phyloP scores from a whole-genome alignment of 1,284 basidiomycete species.

The Tausonia pullulans region DNA sequence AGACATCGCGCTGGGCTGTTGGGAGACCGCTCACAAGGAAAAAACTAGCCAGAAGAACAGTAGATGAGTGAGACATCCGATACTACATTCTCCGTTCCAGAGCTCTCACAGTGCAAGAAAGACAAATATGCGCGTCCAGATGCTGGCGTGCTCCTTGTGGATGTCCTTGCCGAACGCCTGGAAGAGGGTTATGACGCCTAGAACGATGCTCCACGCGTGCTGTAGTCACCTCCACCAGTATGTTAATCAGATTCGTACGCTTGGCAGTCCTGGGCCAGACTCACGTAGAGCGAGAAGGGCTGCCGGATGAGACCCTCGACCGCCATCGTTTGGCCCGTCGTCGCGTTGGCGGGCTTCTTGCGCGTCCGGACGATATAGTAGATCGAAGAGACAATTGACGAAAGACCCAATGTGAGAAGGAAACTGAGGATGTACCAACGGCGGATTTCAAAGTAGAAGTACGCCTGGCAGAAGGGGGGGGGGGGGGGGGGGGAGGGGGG shows the following conservation, averaged over 20 bases:
- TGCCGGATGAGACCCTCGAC: slow-evolving; percentile 55
- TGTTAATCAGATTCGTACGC: neutral
- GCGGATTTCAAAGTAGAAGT: slow-evolving; percentile 60
- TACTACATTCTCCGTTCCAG: no score
- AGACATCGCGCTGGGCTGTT: neutral
- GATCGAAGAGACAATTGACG: slow-evolving; percentile 33
- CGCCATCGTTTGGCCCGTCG: slow-evolving; percentile 37
- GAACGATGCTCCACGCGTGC: slow-evolving; percentile 77
- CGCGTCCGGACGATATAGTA: slow-evolving; percentile 72
- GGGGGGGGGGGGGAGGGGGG: neutral
- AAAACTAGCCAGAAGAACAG: neutral
- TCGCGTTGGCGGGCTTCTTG: slow-evolving; percentile 50
- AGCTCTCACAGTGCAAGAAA: slow-evolving; percentile 58
- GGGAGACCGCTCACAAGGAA: neutral
- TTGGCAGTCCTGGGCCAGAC: neutral
- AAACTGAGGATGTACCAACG: slow-evolving; percentile 27
- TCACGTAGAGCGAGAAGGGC: slow-evolving; percentile 63
- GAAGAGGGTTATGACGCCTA: slow-evolving; percentile 68
- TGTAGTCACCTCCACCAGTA: neutral
- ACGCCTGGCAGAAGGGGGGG: slow-evolving; percentile 1
- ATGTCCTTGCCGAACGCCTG: slow-evolving; percentile 72
- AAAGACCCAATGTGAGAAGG: slow-evolving; percentile 8
- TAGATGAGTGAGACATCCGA: no score
- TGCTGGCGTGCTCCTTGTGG: slow-evolving; percentile 46
- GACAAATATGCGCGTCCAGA: slow-evolving; percentile 77